Base-by-base conservation (phyloP, 228 moss, liverwort and hornwort genomes). In the Sphagnum fallax region DNA sequence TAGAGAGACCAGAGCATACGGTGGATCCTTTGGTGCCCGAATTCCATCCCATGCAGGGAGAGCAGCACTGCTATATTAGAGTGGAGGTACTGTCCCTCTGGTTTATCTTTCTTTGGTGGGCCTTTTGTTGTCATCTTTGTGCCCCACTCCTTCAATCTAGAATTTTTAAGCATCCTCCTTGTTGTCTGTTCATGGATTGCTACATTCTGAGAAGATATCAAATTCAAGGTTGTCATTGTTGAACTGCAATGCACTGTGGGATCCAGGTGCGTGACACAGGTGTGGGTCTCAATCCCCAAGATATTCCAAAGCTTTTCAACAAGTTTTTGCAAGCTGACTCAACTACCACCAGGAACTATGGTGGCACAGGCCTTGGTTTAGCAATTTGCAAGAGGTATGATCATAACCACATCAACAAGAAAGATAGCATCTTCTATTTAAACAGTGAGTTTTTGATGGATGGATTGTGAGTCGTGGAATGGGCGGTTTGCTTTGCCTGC, bases 281-380 rank as follows among this genome's bases (percentile, higher is more conserved):
- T 64, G 79, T 94, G 65, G 98, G 98, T 50, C 79, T 98, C 67
- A 86, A 89, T 73, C 80, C 89, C 4, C 73, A 79, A 75, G 98
- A 92, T 67, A 94, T 92, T 47, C 87, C 84, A 14, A 90, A 88
- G 69, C 80, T 98, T 51, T 98, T 98, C 77, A 93, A 89, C 79
- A 98, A 90, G 79, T 98, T 98, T 70, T 85, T 90, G 50, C 86
- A 86, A 76, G 98, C 94, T 65, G 98, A 98, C 69, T 89, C 92
- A 15, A 94, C 98, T 63, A 91, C 94, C 18, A 94, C 98, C 55
- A 90, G 98, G 79, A 93, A 92, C 63, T 92, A 93, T 61, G 94
- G 94, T 62, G 98, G 94, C 72, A 98, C 98, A 48, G 94, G 98
- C 52, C 86, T 98, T 61, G 94, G 98, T 72, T 74, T 98, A 69